A percentile compares a stretch with the other conserved stretches of the same genome.
Conservation (phyloP, 2,329 filamentous ascomycete genomes). For the Cadophora gregata region DNA sequence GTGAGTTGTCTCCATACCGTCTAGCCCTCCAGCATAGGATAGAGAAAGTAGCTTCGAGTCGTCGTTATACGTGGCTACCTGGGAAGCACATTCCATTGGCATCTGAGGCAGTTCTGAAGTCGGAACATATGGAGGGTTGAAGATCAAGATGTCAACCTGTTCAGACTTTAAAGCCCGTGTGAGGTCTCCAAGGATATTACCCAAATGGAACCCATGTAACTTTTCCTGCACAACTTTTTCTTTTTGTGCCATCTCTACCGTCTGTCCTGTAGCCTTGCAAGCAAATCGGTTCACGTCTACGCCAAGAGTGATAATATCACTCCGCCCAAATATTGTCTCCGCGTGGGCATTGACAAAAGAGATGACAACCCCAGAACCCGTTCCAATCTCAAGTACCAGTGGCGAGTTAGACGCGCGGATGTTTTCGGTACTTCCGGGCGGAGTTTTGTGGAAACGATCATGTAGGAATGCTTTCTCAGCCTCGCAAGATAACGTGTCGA, state of each 20-base stretch:
- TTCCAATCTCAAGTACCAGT: slow-evolving; percentile 83
- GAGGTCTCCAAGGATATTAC: slow-evolving; percentile 74
- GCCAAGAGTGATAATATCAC: slow-evolving; percentile 72
- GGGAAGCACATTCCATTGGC: slow-evolving; percentile 43
- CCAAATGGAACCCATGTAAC: slow-evolving; percentile 61
- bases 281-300: slow-evolving; percentile 88
- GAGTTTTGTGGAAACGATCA: slow-evolving; percentile 27
- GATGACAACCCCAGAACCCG: slow-evolving; percentile 92
- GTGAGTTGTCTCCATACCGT: slow-evolving; percentile 95
- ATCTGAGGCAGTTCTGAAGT: slow-evolving; percentile 73
- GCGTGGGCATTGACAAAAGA: slow-evolving; percentile 85
- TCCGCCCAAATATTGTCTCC: slow-evolving; percentile 71
- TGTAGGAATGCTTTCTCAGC: slow-evolving; percentile 40
- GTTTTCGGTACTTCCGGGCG: slow-evolving; percentile 20
- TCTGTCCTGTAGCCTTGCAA: slow-evolving; percentile 75
- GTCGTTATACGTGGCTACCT: slow-evolving; percentile 64
- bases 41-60: slow-evolving; percentile 85
- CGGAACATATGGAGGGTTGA: slow-evolving; percentile 97
- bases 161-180: slow-evolving; percentile 62
- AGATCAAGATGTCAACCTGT: slow-evolving; percentile 82
- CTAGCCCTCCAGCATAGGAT: slow-evolving; percentile 84
- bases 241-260: slow-evolving; percentile 59
- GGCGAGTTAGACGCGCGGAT: slow-evolving; percentile 51
- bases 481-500: slow-evolving; percentile 83
- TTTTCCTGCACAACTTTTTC: slow-evolving; percentile 46